A percentile compares a stretch with the other conserved stretches of the same genome.
phyloP scores from a whole-genome alignment of 495 filamentous ascomycete genomes.

The Delitschia confertaspora region DNA sequence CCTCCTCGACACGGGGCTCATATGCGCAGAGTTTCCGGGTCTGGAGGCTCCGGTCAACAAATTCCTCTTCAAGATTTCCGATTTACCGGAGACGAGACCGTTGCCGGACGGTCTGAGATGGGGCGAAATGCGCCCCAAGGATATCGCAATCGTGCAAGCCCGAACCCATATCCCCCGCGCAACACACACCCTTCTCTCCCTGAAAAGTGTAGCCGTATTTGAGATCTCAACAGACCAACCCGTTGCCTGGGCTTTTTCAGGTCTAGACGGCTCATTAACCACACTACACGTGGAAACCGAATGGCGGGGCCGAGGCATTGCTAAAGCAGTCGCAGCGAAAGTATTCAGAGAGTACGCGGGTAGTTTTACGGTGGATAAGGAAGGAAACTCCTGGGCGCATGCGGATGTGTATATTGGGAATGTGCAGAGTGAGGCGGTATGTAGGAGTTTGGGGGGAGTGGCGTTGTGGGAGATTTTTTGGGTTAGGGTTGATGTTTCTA shows the following conservation, averaged over 20 bases:
- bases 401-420: constrained; percentile 35
- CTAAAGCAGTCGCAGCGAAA: constrained; percentile 30
- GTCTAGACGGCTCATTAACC: constrained; percentile 31
- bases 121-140: constrained; percentile 20
- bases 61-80: constrained; percentile 21
- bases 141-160: constrained; percentile 13
- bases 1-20: constrained; percentile 2
- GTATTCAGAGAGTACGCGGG: constrained; percentile 28
- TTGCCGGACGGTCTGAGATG: constrained; percentile 22
- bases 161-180: constrained; percentile 17
- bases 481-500: constrained; percentile 31
- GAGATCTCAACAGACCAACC: constrained; percentile 10
- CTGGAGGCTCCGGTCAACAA: constrained; percentile 13
- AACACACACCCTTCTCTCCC: constrained; percentile 9
- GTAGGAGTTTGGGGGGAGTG: constrained; percentile 31
- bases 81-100: constrained; percentile 13
- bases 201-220: constrained; percentile 21
- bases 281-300: constrained; percentile 30
- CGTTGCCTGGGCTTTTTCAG: constrained; percentile 36
- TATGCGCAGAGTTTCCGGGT: constrained; percentile 23
- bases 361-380: constrained; percentile 14
- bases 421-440: constrained; percentile 29
- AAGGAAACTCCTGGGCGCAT: constrained; percentile 28
- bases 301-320: constrained; percentile 32
- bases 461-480: constrained; percentile 32